Evolutionary conservation across 148 eudicot genomes (phyloP), one percentile per base, ranked within the genome.

Genomic region (Diospyros kaki): DNA sequence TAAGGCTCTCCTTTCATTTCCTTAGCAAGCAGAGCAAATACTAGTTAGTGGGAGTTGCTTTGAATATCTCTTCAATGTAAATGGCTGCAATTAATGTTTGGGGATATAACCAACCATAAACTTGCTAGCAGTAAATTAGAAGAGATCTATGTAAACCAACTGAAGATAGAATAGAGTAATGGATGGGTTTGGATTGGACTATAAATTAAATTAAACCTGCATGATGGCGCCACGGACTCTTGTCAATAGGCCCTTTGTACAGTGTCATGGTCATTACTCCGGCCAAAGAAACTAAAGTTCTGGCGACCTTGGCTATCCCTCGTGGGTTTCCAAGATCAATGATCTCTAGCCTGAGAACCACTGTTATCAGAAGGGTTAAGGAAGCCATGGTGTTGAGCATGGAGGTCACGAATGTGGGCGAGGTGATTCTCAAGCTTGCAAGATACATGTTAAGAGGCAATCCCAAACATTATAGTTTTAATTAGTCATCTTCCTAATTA

Each of bases 371-470:
- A 78, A 93, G 90, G 13, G 93, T 93, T 64, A 93, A 50, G 79
- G 90, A 79, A 60, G 97, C 89, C 70, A 93, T 76, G 38, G 93
- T 87, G 73, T 90, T 93, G 69, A 84, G 81, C 88, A 90, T 79
- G 9, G 93, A 86, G 71, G 97, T 86, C 12, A 93, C 78, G 66
- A 89, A 86, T 7, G 96, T 87, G 6, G 97, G 93, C 68, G 93
- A 87, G 14, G 97, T 93, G 78, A 78, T 89, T 71, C 75, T 83
- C 69, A 93, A 80, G 85, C 97, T 93, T 69, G 91, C 87, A 64
- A 90, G 90, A 74, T 86, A 90, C 91, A 89, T 86, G 76, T 93
- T 90, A 3, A 90, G 86, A 38, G 96, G 81, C 80, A 90, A 82
- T 15, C 93, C 81, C 56, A 90, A 91, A 85, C 97, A 28, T 28